Evolutionary conservation across 108 stramenopile genomes (phyloP).

Genomic region (Nitzschia sp.): DNA sequence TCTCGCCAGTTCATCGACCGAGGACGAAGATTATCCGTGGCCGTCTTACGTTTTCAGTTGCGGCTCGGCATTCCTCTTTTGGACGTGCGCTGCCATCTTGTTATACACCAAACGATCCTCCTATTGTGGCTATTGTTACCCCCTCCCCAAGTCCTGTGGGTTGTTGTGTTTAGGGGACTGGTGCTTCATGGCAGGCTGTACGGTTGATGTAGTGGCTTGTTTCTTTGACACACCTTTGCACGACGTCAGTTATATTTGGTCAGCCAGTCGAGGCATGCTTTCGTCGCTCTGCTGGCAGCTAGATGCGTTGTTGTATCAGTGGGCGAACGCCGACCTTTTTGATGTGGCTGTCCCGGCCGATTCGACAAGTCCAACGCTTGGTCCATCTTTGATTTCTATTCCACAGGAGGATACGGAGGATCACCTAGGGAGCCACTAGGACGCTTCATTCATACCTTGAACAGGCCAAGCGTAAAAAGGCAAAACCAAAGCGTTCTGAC

Average conservation of each 20-base stretch:
- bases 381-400: no score
- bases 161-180: slow-evolving; percentile 14
- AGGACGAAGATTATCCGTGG: slow-evolving; percentile 19
- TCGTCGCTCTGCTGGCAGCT: slow-evolving; percentile 5
- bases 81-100: background rate
- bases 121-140: background rate
- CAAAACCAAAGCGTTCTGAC: no score
- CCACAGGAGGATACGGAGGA: no score
- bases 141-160: background rate
- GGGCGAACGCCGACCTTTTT: slow-evolving; percentile 12
- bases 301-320: slow-evolving; percentile 9
- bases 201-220: background rate
- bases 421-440: no score
- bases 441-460: no score
- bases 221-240: slow-evolving; percentile 5
- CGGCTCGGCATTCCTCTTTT: background rate
- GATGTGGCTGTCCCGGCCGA: slow-evolving; percentile 4
- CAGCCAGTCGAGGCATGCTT: background rate
- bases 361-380: no score
- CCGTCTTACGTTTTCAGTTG: slow-evolving; percentile 12
- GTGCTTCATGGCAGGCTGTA: slow-evolving; percentile 9
- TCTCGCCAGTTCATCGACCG: background rate
- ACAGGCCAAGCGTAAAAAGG: no score
- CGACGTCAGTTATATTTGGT: background rate
- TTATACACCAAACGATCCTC: background rate